phyloP scores from a whole-genome alignment of 2,329 filamentous ascomycete genomes.

The Coniochaeta sp. region DNA sequence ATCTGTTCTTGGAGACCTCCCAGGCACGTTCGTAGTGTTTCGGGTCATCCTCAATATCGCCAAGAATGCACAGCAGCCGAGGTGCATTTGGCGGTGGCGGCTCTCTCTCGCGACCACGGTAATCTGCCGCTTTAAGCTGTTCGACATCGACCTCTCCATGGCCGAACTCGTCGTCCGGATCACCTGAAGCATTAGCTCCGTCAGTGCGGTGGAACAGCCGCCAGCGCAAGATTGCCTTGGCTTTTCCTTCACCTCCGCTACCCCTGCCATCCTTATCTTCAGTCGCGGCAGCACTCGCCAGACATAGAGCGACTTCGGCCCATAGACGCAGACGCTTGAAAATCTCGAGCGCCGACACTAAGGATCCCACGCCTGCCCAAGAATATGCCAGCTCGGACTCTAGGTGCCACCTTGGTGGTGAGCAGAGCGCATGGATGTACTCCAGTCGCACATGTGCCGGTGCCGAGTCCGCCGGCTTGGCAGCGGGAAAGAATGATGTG shows the following conservation, averaged over 20 bases:
- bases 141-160: conserved; percentile 50
- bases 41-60: conserved; percentile 74
- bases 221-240: conserved; percentile 66
- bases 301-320: conserved; percentile 90
- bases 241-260: conserved; percentile 67
- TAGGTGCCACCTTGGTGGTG: conserved; percentile 86
- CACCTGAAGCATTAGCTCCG: conserved; percentile 14
- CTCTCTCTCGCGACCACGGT: conserved; percentile 56
- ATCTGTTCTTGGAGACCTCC: conserved; percentile 74
- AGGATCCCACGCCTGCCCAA: conserved; percentile 84
- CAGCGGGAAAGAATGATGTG: conserved; percentile 73
- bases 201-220: conserved; percentile 67
- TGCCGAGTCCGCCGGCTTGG: conserved; percentile 71
- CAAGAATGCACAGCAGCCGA: conserved; percentile 85
- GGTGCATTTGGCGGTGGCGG: conserved; percentile 77
- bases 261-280: conserved; percentile 49
- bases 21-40: conserved; percentile 78
- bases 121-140: conserved; percentile 46
- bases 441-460: conserved; percentile 67
- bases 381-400: conserved; percentile 87
- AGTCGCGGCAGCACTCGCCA: conserved; percentile 54
- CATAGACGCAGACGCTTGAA: conserved; percentile 90
- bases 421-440: conserved; percentile 77
- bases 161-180: conserved; percentile 33
- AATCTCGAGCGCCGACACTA: conserved; percentile 88